phyloP scores from a whole-genome alignment of 2,329 filamentous ascomycete genomes.

The Aspergillus pseudotamarii region DNA sequence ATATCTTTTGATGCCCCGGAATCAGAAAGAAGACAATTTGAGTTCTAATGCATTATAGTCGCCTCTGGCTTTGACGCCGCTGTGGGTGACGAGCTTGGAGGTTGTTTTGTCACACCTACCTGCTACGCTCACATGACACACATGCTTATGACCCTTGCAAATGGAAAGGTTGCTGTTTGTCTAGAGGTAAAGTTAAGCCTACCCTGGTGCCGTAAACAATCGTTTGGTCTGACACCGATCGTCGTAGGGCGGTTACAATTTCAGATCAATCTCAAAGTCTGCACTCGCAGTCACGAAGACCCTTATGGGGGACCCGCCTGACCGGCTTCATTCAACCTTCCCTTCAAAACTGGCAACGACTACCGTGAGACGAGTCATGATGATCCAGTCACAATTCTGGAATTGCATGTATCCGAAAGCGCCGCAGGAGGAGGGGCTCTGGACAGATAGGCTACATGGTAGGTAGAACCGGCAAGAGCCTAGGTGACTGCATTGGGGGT shows the following conservation, averaged over 20 bases:
- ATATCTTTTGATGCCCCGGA: background rate
- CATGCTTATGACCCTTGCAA: constrained; percentile 94
- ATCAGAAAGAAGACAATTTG: background rate
- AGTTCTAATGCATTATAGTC: constrained; percentile 51
- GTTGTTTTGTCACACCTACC: constrained; percentile 85
- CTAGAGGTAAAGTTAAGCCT: constrained; percentile 60
- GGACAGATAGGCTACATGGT: constrained; percentile 65
- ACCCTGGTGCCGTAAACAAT: background rate
- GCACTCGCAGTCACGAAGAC: constrained; percentile 89
- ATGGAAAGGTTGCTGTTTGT: constrained; percentile 87
- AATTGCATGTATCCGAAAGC: constrained; percentile 76
- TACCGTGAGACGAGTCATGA: constrained; percentile 60
- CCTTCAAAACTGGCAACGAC: constrained; percentile 57
- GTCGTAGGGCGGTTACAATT: constrained; percentile 79
- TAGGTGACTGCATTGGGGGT: background rate
- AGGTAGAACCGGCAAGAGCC: constrained; percentile 18
- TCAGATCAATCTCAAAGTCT: constrained; percentile 88
- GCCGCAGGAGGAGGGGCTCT: constrained; percentile 29
- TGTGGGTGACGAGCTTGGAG: constrained; percentile 87
- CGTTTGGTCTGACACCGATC: background rate
- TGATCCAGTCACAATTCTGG: constrained; percentile 73
- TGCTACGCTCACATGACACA: constrained; percentile 99
- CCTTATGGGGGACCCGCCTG: constrained; percentile 91
- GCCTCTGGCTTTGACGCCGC: constrained; percentile 96
- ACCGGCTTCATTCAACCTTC: constrained; percentile 53